Conservation (phyloP, 768 basidiomycete species). For the Strobilomyces echinocephalus region DNA sequence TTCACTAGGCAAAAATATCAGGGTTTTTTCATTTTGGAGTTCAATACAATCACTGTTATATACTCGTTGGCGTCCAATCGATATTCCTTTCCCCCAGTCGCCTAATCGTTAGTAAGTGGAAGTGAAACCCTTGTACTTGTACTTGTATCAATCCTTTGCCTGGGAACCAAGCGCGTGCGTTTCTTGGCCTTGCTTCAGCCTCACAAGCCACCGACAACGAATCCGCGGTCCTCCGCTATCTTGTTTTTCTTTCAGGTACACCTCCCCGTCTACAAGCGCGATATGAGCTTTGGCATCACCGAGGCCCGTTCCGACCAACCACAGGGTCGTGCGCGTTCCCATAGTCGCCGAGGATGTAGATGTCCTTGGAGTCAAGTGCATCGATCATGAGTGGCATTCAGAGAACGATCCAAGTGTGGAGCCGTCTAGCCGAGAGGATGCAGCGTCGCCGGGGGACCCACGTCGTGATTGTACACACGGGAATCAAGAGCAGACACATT, state of each 20-base stretch:
- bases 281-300: constrained; percentile 37
- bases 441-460: constrained; percentile 26
- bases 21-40: no score
- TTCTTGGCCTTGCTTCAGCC: constrained; percentile 34
- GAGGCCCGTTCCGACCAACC: constrained; percentile 51
- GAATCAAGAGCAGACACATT: constrained; percentile 14
- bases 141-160: no score
- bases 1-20: no score
- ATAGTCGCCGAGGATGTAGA: constrained; percentile 50
- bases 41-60: no score
- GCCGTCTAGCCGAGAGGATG: constrained; percentile 42
- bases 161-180: no score
- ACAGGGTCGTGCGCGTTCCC: constrained; percentile 31
- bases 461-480: constrained; percentile 2
- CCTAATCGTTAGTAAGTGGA: no score
- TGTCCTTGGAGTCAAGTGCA: constrained; percentile 44
- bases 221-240: constrained; percentile 1
- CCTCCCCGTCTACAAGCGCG: constrained; percentile 48
- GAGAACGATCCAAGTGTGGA: no score
- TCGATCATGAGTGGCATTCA: constrained; percentile 16
- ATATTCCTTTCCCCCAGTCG: no score
- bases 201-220: constrained; percentile 17
- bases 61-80: no score
- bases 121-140: background rate
- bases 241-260: constrained; percentile 36